Evolutionary conservation across 2,329 filamentous ascomycete genomes (phyloP).

Genomic region (Xylaria polymorpha): DNA sequence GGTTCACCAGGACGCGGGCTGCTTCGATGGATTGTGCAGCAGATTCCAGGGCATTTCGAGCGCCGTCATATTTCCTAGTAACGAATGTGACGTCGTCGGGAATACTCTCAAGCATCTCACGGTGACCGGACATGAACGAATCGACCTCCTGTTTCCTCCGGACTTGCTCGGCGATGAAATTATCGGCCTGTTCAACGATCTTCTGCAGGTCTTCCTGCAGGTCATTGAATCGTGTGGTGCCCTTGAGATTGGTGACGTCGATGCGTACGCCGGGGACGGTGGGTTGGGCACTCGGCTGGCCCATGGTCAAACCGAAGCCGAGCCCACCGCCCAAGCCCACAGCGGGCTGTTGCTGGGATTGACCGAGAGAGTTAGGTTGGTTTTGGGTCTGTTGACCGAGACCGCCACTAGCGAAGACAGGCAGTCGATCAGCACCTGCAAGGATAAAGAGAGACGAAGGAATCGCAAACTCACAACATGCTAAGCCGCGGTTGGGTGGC

Average conservation of each 20-base stretch:
- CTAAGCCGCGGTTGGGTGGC: conserved; percentile 44
- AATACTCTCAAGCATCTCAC: conserved; percentile 63
- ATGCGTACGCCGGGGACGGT: conserved; percentile 79
- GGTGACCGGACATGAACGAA: conserved; percentile 70
- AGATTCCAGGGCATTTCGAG: conserved; percentile 54
- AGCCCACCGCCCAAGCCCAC: conserved; percentile 45
- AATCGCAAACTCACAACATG: conserved; percentile 48
- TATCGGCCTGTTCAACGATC: conserved; percentile 81
- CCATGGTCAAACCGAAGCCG: conserved; percentile 57
- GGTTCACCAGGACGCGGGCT: conserved; percentile 55
- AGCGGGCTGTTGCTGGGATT: conserved; percentile 39
- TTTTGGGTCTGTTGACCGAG: conserved; percentile 40
- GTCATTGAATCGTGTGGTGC: conserved; percentile 92
- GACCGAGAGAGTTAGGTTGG: conserved; percentile 39
- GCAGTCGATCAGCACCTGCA: conserved; percentile 19
- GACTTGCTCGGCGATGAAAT: conserved; percentile 83
- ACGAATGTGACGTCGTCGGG: conserved; percentile 59
- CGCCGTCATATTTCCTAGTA: conserved; percentile 58
- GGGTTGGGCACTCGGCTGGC: conserved; percentile 63
- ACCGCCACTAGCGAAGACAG: conserved; percentile 36
- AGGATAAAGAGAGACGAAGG: neutral
- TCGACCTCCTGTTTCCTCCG: conserved; percentile 81
- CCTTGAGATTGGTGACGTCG: conserved; percentile 80
- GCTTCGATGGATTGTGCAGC: conserved; percentile 58
- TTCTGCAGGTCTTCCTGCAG: conserved; percentile 84